These are phyloP conservation scores for Reticulascus tulasneorum DNA, from an alignment of 2,329 filamentous ascomycete species.

Conservation along the genomic window DNA sequence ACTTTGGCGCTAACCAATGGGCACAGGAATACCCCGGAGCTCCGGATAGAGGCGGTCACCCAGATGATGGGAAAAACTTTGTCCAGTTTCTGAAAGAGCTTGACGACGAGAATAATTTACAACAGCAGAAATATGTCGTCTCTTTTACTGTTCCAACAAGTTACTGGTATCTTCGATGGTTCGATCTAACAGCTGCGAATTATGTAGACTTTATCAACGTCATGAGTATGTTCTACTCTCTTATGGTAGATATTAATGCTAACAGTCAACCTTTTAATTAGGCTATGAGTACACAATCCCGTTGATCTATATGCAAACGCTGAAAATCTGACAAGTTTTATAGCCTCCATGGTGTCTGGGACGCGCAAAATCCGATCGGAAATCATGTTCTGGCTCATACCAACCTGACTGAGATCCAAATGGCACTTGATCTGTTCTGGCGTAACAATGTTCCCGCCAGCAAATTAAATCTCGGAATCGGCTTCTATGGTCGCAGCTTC, in stretches of 20 bases:
- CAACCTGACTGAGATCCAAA: slow-evolving; percentile 43
- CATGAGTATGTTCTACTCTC: not conserved
- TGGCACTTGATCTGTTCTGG: slow-evolving; percentile 40
- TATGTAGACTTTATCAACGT: not conserved
- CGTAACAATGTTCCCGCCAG: slow-evolving; percentile 32
- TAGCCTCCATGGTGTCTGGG: slow-evolving; percentile 39
- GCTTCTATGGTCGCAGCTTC: slow-evolving; percentile 1
- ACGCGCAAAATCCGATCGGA: slow-evolving; percentile 27
- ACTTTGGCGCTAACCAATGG: too few species aligned
- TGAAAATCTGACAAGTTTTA: slow-evolving; percentile 20
- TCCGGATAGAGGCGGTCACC: slow-evolving; percentile 15
- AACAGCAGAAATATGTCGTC: too few species aligned
- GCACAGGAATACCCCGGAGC: slow-evolving; percentile 21
- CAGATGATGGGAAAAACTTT: slow-evolving; percentile 14
- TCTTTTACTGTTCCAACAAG: slow-evolving; percentile 11
- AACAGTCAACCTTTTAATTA: too few species aligned
- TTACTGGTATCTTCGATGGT: slow-evolving; percentile 17
- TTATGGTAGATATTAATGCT: not conserved
- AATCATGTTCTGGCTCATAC: slow-evolving; percentile 34
- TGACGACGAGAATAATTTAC: too few species aligned
- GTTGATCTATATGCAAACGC: not conserved
- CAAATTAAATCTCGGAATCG: slow-evolving; percentile 36
- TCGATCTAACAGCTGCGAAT: too few species aligned
- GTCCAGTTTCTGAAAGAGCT: slow-evolving; percentile 39
- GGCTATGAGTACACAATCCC: slow-evolving; percentile 1